Base-by-base conservation (phyloP, 345 rosid genomes). In the Eutrema japonicum region DNA sequence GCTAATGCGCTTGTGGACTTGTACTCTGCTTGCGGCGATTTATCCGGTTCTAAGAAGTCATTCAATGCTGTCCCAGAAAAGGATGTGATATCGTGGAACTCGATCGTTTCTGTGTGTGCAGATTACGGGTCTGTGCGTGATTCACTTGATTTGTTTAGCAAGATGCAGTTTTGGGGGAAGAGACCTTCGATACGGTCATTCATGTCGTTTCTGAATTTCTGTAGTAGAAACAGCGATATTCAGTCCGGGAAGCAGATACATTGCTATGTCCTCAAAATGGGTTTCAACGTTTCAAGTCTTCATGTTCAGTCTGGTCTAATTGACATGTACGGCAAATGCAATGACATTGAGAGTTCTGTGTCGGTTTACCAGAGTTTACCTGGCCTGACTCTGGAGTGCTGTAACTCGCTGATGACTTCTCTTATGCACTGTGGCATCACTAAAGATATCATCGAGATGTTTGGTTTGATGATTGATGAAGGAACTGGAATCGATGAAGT, bases 1-100 rank as follows among this genome's bases (percentile, higher is more conserved):
- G 87, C 83, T 48, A 93, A 88, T 85, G 86, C 80, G 32, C 75
- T 93, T 18, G 89, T 90, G 70, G 96, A 90, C 62, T 84, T 85
- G 41, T 87, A 90, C 79, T 86, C 93, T 72, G 85, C 88, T 55
- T 87, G 90, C 64, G 76, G 83, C 26, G 64, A 70, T 68, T 72
- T 86, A 48, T 54, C 9, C 4, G 86, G 80, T 75, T 85, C 93
- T 29, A 77, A 22, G 78, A 81, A 72, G 72, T 81, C 88, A 41
- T 87, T 93, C 57, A 57, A 43, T 54, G 84, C 68, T 59, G 73
- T 93, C 63, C 72, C 73, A 0, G 70, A 67, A 45, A 64, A 64
- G 78, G 90, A 86, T 79, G 86, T 87, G 35, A 76, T 93, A 55
- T 90, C 98, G 0, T 93, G 96, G 96, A 90, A 93, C 70, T 93